Base-by-base conservation (phyloP, 768 basidiomycete species). In the Termitomyces eurrhizus region DNA sequence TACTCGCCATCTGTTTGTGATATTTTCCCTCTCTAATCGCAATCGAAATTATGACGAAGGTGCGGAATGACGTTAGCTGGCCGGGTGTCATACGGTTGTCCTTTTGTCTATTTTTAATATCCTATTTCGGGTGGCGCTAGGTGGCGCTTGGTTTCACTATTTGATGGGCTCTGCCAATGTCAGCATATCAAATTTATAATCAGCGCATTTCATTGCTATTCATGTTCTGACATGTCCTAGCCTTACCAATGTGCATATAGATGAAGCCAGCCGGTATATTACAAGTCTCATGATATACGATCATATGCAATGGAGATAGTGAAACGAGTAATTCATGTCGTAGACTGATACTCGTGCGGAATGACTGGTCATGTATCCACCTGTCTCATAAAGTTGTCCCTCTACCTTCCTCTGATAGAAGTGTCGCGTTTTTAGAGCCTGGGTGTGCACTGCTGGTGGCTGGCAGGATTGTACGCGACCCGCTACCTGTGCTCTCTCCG, bases 401-500 rank as follows among this genome's bases (percentile, higher is more conserved):
- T n/a, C 26, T 32, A 18, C 11, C 18, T 42, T 44, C 9, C 42
- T 9, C 4, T 21, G 9, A 42, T 9, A 29, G n/a, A 26, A 37
- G n/a, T 46, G 6, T 42, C 42, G 36, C 54, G 21, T 21, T n/a
- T 45, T 59, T 56, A 0, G 57, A 62, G n/a, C 39, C 55, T 14
- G 37, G 7, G 11, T 9, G 26, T 32, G 13, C 21, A 52, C 18
- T 8, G 35, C 14, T 55, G 14, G 49, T 55, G 16, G 44, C 39
- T n/a, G 53, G 49, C 21, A 36, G 48, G 12, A 37, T 45, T 26
- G 58, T 56, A 14, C 39, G 54, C 29, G 62, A 63, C 4, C 41
- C 58, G 33, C 41, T 52, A 9, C 42, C 33, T 29, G 36, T 37
- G n/a, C 48, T 56, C 7, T 55, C 52, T 33, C 29, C 49, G 4